Evolutionary conservation across 164 flowering plant genomes (phyloP).

Genomic region (Amborella trichopoda): DNA sequence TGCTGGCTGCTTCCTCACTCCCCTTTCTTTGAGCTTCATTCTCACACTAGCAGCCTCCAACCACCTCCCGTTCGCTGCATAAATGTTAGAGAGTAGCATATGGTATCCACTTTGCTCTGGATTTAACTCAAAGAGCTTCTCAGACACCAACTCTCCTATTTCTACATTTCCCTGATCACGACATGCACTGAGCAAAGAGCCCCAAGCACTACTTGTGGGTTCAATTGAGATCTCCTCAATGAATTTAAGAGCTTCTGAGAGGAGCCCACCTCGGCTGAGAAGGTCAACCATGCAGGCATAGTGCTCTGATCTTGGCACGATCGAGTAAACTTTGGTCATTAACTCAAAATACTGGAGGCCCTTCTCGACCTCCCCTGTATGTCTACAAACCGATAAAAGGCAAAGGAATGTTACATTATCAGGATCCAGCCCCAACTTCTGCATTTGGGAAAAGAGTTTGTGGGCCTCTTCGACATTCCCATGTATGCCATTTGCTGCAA

Average conservation of each 20-base stretch:
- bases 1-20: conserved; percentile 4
- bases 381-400: conserved; percentile 9
- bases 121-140: conserved; percentile 7
- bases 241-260: conserved; percentile 4
- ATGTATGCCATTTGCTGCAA: conserved; percentile 7
- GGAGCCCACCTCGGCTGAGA: conserved; percentile 4
- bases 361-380: conserved; percentile 10
- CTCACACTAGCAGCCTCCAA: conserved; percentile 3
- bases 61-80: conserved; percentile 5
- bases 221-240: conserved; percentile 1
- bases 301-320: conserved; percentile 1
- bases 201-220: conserved; percentile 1
- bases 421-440: conserved; percentile 1
- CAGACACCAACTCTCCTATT: conserved; percentile 6
- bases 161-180: conserved; percentile 2
- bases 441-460: conserved; percentile 4
- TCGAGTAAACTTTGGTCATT: conserved; percentile 4
- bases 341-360: conserved; percentile 6
- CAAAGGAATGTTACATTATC: conserved; percentile 3
- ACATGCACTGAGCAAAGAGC: conserved; percentile 8
- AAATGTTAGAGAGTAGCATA: conserved; percentile 4
- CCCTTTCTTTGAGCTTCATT: conserved; percentile 1
- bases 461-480: conserved; percentile 3
- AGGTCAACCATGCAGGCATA: too few relatives aligned
- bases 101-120: conserved; percentile 6